A percentile compares a stretch with the other conserved stretches of the same genome.
Conservation (phyloP, 108 stramenopile genomes). For the Nitzschia putrida region DNA sequence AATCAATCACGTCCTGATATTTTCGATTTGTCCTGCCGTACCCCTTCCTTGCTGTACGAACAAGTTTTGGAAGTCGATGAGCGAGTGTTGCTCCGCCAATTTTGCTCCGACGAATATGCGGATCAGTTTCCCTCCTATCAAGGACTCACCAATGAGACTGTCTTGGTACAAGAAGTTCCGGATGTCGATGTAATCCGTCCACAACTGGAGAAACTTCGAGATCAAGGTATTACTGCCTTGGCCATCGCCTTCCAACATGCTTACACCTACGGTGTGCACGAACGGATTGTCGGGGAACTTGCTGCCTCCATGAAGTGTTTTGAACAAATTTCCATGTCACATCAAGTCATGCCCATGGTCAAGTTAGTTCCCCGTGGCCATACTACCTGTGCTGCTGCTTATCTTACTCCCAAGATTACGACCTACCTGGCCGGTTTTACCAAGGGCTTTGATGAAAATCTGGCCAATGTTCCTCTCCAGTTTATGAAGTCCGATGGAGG, state of each 20-base stretch:
- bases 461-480: slow-evolving; percentile 73
- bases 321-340: slow-evolving; percentile 84
- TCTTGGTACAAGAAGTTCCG: slow-evolving; percentile 60
- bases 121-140: slow-evolving; percentile 38
- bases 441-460: slow-evolving; percentile 87
- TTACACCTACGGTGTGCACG: slow-evolving; percentile 86
- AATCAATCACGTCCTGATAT: slow-evolving; percentile 94
- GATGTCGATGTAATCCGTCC: slow-evolving; percentile 63
- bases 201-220: slow-evolving; percentile 64
- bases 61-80: slow-evolving; percentile 94
- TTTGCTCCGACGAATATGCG: slow-evolving; percentile 41
- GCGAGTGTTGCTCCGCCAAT: slow-evolving; percentile 79
- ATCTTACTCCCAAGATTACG: slow-evolving; percentile 94
- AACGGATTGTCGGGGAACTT: slow-evolving; percentile 74
- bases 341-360: slow-evolving; percentile 94
- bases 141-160: slow-evolving; percentile 85
- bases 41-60: slow-evolving; percentile 87
- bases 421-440: slow-evolving; percentile 83
- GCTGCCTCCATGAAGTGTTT: slow-evolving; percentile 88
- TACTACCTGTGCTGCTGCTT: slow-evolving; percentile 95
- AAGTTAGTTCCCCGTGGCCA: slow-evolving; percentile 91
- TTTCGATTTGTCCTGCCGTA: slow-evolving; percentile 75
- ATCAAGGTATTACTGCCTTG: slow-evolving; percentile 77
- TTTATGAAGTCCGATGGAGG: slow-evolving; percentile 99
- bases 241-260: slow-evolving; percentile 90